Evolutionary conservation across 495 filamentous ascomycete species (phyloP).

Genomic region (Hypomontagnella monticulosa): DNA sequence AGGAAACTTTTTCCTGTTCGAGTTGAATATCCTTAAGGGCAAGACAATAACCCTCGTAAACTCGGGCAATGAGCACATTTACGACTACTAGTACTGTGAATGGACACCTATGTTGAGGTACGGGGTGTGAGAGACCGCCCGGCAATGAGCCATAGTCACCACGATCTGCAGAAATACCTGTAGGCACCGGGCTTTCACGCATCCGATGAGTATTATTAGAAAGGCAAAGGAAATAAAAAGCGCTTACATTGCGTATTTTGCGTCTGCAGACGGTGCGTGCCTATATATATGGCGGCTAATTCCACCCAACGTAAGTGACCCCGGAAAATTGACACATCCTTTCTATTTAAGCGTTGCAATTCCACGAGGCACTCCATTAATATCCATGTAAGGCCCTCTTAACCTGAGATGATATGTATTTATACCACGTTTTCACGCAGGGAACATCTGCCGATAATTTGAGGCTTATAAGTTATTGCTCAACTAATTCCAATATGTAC

Average conservation of each 20-base stretch:
- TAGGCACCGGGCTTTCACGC: too few relatives aligned
- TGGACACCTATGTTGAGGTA: too few relatives aligned
- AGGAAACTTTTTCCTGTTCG: too few relatives aligned
- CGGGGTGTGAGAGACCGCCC: neutral
- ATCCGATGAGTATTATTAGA: conserved; percentile 4
- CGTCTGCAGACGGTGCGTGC: conserved; percentile 3
- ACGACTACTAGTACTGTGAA: too few relatives aligned
- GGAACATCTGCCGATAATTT: conserved; percentile 31
- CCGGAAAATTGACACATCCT: conserved; percentile 40
- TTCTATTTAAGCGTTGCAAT: conserved; percentile 16
- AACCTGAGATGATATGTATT: conserved; percentile 9
- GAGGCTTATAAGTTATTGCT: conserved; percentile 27
- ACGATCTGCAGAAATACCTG: neutral
- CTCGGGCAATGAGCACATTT: too few relatives aligned
- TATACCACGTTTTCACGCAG: conserved; percentile 28
- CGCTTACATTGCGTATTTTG: conserved; percentile 8
- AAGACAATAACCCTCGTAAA: too few relatives aligned
- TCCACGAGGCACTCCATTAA: conserved; percentile 10
- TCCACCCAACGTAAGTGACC: conserved; percentile 8
- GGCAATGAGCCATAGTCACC: neutral
- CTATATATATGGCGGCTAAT: conserved; percentile 33
- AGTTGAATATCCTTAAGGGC: too few relatives aligned
- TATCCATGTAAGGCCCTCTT: conserved; percentile 14
- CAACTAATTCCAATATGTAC: conserved; percentile 19
- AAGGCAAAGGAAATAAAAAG: neutral